phyloP scores from a whole-genome alignment of 75 land plant species.

The Picea sitchensis region DNA sequence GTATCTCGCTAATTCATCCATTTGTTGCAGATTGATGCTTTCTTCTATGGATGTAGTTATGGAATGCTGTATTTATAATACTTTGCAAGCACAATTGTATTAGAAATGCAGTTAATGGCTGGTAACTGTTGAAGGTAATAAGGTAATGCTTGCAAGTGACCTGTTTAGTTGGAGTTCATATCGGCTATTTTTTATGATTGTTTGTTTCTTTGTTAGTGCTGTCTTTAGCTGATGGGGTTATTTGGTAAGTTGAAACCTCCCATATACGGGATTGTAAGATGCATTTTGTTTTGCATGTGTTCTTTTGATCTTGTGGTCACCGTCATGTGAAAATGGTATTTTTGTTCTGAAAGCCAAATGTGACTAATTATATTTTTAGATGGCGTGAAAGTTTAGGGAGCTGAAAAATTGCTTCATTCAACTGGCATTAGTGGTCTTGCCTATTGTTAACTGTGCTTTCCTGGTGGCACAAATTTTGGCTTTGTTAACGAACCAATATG shows the following conservation, averaged over 20 bases:
- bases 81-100: too few species aligned
- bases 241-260: background rate
- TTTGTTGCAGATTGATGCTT: too few species aligned
- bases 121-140: too few species aligned
- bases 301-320: background rate
- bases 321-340: background rate
- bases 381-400: background rate
- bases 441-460: background rate
- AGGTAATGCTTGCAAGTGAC: too few species aligned
- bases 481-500: background rate
- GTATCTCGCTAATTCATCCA: too few species aligned
- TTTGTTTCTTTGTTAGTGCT: background rate
- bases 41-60: too few species aligned
- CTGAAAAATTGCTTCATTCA: background rate
- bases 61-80: too few species aligned
- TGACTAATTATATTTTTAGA: background rate
- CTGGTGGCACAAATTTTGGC: background rate
- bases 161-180: too few species aligned
- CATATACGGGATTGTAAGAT: constrained; percentile 8
- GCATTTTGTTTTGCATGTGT: background rate
- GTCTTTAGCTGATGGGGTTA: background rate
- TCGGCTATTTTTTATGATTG: too few species aligned
- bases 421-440: background rate
- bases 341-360: background rate
- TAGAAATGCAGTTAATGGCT: too few species aligned